Evolutionary conservation across 495 filamentous ascomycete genomes (phyloP), one percentile per base, ranked within the genome.

Genomic region (Lophium mytilinum): DNA sequence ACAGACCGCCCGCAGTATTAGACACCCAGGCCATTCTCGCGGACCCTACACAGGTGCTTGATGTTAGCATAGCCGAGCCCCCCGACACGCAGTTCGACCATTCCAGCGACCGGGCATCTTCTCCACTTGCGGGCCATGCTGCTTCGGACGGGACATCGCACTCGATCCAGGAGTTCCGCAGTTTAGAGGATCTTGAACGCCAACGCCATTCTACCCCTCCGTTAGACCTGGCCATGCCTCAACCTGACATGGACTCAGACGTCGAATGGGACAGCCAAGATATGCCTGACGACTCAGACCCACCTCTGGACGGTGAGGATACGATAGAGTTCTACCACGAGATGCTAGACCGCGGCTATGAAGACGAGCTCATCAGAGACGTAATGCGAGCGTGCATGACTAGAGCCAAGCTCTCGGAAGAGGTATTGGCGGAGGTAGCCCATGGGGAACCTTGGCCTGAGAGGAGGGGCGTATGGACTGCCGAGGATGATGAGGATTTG

Each of bases 1-100:
- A 60, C 24, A 54, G 35, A 52, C 7, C 17, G 6, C 6, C 54
- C 21, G 30, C 45, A 18, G 17, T 30, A 11, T 52, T 61, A 33
- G 58, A 65, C 40, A 65, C 62, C n/a, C 62, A 65, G 39, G 62
- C 58, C 10, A 65, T 65, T 24, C 58, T 65, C 30, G 55, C 50
- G 14, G 57, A 54, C 14, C 54, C 49, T 35, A 46, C 55, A 3
- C 62, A 61, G 40, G n/a, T n/a, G 6, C 35, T 55, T 33, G 11
- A 43, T 3, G 35, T 61, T n/a, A 15, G 5, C 8, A 19, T 21
- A 17, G 34, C 57, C 6, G 41, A n/a, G 21, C n/a, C n/a, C 15
- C 2, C 50, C 37, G 12, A 52, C 50, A 8, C 37, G 55, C 49
- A 36, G 11, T 18, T 14, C 18, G 24, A 17, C 36, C 53, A 19